Evolutionary conservation across 768 basidiomycete genomes (phyloP).

Genomic region (Tylopilus felleus): DNA sequence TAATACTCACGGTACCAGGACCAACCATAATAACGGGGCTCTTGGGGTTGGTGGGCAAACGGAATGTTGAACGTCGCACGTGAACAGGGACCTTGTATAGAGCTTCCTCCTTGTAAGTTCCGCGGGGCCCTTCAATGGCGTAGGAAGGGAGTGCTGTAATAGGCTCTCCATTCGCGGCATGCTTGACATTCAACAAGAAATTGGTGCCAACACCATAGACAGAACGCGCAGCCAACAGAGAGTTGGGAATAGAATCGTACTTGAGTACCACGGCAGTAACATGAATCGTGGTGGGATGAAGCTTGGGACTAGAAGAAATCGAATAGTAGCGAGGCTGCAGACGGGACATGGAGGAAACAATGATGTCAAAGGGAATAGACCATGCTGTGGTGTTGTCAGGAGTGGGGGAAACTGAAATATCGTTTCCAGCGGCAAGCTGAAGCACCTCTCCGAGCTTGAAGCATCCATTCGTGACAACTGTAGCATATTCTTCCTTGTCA

Average conservation of each 20-base stretch:
- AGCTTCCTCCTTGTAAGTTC: conserved; percentile 68
- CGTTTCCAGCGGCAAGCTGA: conserved; percentile 84
- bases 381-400: conserved; percentile 78
- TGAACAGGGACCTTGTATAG: conserved; percentile 89
- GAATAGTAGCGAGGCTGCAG: conserved; percentile 98
- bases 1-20: conserved; percentile 83
- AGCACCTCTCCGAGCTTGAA: conserved; percentile 93
- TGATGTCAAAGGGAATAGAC: conserved; percentile 94
- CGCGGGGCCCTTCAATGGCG: conserved; percentile 86
- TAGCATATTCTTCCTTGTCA: conserved; percentile 84
- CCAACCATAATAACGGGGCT: conserved; percentile 99
- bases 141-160: conserved; percentile 64
- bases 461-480: conserved; percentile 74
- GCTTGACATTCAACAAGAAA: conserved; percentile 90
- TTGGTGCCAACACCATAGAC: conserved; percentile 93
- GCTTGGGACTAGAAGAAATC: conserved; percentile 95
- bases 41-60: conserved; percentile 96
- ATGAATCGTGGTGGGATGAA: conserved; percentile 86
- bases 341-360: conserved; percentile 89
- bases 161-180: conserved; percentile 59
- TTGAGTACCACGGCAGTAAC: conserved; percentile 95
- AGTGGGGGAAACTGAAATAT: conserved; percentile 53
- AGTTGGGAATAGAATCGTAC: conserved; percentile 66
- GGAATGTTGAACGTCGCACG: conserved; percentile 93
- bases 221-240: conserved; percentile 56